Evolutionary conservation across 2,329 filamentous ascomycete species (phyloP), one percentile per base, ranked within the genome.

Genomic region (Aspergillus texensis): DNA sequence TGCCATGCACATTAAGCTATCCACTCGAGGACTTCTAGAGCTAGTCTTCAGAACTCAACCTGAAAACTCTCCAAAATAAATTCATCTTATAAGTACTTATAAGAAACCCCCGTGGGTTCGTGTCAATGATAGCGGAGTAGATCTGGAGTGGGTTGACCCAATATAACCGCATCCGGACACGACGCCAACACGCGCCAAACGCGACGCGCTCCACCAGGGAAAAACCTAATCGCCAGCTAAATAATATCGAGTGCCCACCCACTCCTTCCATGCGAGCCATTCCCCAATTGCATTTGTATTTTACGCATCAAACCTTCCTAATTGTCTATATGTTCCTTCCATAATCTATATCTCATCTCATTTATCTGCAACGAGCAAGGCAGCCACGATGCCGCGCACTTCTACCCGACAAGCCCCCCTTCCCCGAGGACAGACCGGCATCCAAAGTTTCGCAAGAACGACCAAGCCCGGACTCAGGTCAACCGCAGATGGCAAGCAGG

Each of bases 371-470:
- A 24, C 34, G 28, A 43, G 46, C 58, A 62, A 62, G 70, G 71
- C 61, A 71, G 61, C 64, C 60, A 65, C 72, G 66, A 78, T 77
- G 73, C 71, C 70, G 68, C 74, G 73, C 68, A 66, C 72, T 56
- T 73, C 75, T 60, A 66, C 75, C 54, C 66, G 67, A 62, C 66
- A 68, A 64, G 65, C 69, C 70, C 63, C 70, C 74, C 73, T 77
- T 68, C 71, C 74, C 55, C 69, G 70, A 60, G 68, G 64, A 24
- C 77, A 78, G 65, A 67, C 69, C 76, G 83, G 75, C 70, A 80
- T 83, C 54, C 77, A 78, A 67, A 74, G 72, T 62, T 83, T 83
- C 67, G 74, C 80, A 62, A 78, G 75, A 67, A 71, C 81, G 62
- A 79, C 78, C 53, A 83, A 84, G 68, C 75, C 79, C 45, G 75